Evolutionary conservation across 306 rosid species (phyloP), one percentile per base, ranked within the genome.

Genomic region (Acmispon strigosus): DNA sequence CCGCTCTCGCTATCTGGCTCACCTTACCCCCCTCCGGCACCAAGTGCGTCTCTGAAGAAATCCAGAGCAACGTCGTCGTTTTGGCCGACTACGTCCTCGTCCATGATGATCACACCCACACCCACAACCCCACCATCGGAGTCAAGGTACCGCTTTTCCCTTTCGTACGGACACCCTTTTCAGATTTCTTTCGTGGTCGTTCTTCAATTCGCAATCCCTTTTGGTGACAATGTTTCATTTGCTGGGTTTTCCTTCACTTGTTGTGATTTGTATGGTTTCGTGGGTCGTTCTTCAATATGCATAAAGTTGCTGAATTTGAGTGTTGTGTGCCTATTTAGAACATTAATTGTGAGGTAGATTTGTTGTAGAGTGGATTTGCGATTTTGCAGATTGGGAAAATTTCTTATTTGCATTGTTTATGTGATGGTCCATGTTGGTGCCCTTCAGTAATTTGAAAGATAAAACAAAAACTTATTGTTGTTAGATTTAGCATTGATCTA

Each of bases 11-110:
- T 50, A 73, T 88, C 18, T 84, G 90, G 90, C 78, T 88, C 49
- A 83, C 82, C 22, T n/a, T 94, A 17, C 96, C 97, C 1, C 0
- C 78, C 7, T 10, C 85, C 10, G 92, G 87, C 3, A 89, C 91
- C 41, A 94, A 94, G 78, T 94, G 99, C 77, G 99, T 94, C 71
- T 87, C 96, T 41, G 99, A 94, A 80, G 99, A 94, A 89, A 89
- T 91, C 86, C 99, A 90, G 62, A 84, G 62, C 61, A 87, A 94
- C 87, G 91, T 94, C 51, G 91, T 94, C 54, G 96, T 94, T 89
- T 85, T 91, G 80, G 96, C 87, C 12, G 99, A 94, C 14, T 94
- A 91, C 69, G 73, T 85, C 15, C 84, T 89, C 74, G 69, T 94
- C 6, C 37, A 87, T 37, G 83, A 77, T 1, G 89, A 87, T 76